A percentile compares a stretch with the other conserved stretches of the same genome.
These are phyloP conservation scores for Hylodesmum podocarpum DNA, from an alignment of 306 rosid genomes.

Conservation along the genomic window DNA sequence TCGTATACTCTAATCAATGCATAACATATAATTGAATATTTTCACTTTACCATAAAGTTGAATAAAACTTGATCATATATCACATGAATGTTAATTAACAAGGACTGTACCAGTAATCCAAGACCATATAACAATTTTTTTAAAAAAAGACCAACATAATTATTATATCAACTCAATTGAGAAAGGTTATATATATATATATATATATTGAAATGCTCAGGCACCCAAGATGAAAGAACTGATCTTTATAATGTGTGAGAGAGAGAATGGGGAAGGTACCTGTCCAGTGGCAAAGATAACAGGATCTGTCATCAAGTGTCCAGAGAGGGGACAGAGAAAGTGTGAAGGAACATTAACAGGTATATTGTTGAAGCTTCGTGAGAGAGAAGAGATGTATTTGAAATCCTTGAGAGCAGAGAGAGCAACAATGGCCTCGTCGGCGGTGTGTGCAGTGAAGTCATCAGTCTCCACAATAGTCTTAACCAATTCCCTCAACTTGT, in stretches of 20 bases:
- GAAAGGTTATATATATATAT: too few species aligned
- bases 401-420: constrained; percentile 45
- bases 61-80: too few species aligned
- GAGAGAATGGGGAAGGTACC: constrained; percentile 28
- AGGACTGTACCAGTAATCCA: too few species aligned
- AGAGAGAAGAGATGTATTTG: not conserved
- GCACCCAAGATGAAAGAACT: not conserved
- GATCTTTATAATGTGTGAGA: not conserved
- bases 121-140: too few species aligned
- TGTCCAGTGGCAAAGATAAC: constrained; percentile 55
- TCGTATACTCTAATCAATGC: too few species aligned
- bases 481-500: constrained; percentile 36
- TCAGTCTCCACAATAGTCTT: constrained; percentile 41
- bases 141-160: too few species aligned
- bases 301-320: constrained; percentile 60
- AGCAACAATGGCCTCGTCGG: constrained; percentile 40
- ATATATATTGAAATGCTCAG: not conserved
- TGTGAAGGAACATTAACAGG: constrained; percentile 42
- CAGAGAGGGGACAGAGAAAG: constrained; percentile 63
- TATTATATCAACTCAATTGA: not conserved
- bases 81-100: too few species aligned
- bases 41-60: too few species aligned
- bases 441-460: constrained; percentile 14
- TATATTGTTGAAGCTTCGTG: not conserved
- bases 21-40: too few species aligned